A percentile compares a stretch with the other conserved stretches of the same genome.
Evolutionary conservation across 2,329 filamentous ascomycete species (phyloP).

Genomic region (Hypoxylon sp.): DNA sequence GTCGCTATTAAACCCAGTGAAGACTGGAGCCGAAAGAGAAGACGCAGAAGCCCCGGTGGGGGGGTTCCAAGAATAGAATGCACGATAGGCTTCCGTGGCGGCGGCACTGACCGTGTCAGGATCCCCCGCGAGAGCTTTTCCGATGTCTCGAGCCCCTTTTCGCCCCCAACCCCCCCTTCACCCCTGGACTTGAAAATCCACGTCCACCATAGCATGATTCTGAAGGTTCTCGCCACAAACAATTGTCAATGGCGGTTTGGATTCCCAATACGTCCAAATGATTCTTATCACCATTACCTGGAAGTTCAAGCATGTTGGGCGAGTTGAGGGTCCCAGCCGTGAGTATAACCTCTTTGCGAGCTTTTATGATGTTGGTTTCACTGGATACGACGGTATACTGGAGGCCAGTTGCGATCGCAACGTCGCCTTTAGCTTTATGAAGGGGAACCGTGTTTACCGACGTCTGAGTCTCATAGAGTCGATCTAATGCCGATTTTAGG

Average conservation of each 20-base stretch:
- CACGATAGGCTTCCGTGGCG: constrained; percentile 43
- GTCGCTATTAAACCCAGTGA: constrained; percentile 1
- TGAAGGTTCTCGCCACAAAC: constrained; percentile 55
- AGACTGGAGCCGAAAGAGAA: constrained; percentile 14
- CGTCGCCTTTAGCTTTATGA: constrained; percentile 2
- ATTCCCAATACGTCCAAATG: constrained; percentile 52
- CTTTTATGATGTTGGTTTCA: constrained; percentile 39
- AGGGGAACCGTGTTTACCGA: constrained; percentile 26
- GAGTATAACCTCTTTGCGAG: constrained; percentile 57
- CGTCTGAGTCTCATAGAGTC: constrained; percentile 25
- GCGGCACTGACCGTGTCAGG: constrained; percentile 1
- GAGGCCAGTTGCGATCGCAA: constrained; percentile 23
- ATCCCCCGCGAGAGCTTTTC: constrained; percentile 8
- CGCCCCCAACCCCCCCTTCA: too few relatives aligned
- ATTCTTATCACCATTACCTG: constrained; percentile 54
- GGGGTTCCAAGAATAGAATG: constrained; percentile 19
- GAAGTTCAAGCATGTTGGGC: constrained; percentile 58
- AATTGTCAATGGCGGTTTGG: constrained; percentile 50
- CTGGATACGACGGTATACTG: constrained; percentile 13
- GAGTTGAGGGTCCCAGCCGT: constrained; percentile 57
- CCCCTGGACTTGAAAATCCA: constrained; percentile 44
- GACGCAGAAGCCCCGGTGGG: constrained; percentile 7
- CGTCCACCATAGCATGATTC: constrained; percentile 47
- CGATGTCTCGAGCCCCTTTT: constrained; percentile 13
- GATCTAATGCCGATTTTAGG: constrained; percentile 9